Conservation (phyloP, 768 basidiomycete genomes). For the Panaeolus cyanescens region DNA sequence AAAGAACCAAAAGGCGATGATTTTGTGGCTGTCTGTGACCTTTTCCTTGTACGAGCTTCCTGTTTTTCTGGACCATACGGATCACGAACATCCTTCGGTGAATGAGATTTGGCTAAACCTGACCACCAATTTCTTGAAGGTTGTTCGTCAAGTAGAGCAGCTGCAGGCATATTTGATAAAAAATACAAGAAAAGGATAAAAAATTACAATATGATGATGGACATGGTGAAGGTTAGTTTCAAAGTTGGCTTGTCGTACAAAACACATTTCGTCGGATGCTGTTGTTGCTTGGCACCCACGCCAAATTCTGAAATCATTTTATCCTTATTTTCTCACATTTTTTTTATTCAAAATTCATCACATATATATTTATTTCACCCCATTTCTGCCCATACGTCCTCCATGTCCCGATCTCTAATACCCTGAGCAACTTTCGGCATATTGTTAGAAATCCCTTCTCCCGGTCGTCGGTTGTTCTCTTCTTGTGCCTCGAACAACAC, state of each 20-base stretch:
- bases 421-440: conserved; percentile 66
- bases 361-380: conserved; percentile 34
- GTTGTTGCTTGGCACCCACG: conserved; percentile 22
- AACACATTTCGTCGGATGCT: conserved; percentile 12
- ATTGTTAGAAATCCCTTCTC: conserved; percentile 37
- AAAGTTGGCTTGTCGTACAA: too few species aligned
- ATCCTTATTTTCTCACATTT: not conserved
- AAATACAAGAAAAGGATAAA: conserved; percentile 14
- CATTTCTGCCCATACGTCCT: conserved; percentile 74
- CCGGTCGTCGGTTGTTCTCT: conserved; percentile 21
- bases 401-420: conserved; percentile 55
- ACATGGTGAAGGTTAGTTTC: conserved; percentile 11
- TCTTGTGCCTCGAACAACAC: conserved; percentile 64
- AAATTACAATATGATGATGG: conserved; percentile 19
- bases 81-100: conserved; percentile 30
- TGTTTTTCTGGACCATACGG: conserved; percentile 31
- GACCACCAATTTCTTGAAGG: conserved; percentile 48
- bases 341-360: not conserved
- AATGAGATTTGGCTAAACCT: conserved; percentile 29
- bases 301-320: not conserved
- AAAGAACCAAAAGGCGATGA: conserved; percentile 49
- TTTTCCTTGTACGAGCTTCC: conserved; percentile 11
- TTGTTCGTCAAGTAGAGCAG: conserved; percentile 32
- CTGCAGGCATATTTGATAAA: conserved; percentile 30
- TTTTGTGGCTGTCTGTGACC: conserved; percentile 24